Evolutionary conservation across 257 asterid species (phyloP).

Genomic region (Penstemon eatonii): DNA sequence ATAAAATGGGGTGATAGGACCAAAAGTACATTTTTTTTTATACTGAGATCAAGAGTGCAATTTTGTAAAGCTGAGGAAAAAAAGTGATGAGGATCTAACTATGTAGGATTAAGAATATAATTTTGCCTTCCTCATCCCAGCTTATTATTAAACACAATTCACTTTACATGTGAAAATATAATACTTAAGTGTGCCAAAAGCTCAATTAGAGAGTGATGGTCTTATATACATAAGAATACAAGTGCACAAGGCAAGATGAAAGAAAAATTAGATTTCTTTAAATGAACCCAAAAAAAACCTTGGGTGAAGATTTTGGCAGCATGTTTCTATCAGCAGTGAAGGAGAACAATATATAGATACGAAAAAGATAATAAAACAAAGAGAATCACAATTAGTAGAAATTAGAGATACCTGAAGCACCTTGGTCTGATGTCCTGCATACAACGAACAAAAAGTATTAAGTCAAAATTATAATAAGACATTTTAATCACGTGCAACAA

Average conservation of each 20-base stretch:
- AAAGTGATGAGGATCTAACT: too few relatives aligned
- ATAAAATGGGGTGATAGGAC: too few relatives aligned
- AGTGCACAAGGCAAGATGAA: background rate
- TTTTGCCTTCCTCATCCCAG: too few relatives aligned
- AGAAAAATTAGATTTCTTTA: background rate
- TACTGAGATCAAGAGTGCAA: too few relatives aligned
- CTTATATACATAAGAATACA: background rate
- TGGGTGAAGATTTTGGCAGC: background rate
- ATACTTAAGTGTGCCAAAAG: background rate
- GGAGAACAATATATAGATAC: background rate
- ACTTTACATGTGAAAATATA: too few relatives aligned
- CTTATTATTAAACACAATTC: too few relatives aligned
- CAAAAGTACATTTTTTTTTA: too few relatives aligned
- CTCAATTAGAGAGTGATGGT: background rate
- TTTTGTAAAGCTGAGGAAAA: too few relatives aligned
- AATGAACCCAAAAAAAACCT: too few relatives aligned
- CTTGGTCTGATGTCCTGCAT: slow-evolving; percentile 80
- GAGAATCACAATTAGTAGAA: slow-evolving; percentile 3
- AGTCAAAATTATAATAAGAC: slow-evolving; percentile 28
- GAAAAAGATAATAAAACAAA: slow-evolving; percentile 3
- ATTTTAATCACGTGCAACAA: background rate
- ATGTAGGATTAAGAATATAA: too few relatives aligned
- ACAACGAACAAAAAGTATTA: slow-evolving; percentile 26
- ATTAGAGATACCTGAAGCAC: slow-evolving; percentile 60
- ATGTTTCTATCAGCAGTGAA: slow-evolving; percentile 8